Evolutionary conservation across 345 rosid genomes (phyloP).

Genomic region (Populus davidiana): DNA sequence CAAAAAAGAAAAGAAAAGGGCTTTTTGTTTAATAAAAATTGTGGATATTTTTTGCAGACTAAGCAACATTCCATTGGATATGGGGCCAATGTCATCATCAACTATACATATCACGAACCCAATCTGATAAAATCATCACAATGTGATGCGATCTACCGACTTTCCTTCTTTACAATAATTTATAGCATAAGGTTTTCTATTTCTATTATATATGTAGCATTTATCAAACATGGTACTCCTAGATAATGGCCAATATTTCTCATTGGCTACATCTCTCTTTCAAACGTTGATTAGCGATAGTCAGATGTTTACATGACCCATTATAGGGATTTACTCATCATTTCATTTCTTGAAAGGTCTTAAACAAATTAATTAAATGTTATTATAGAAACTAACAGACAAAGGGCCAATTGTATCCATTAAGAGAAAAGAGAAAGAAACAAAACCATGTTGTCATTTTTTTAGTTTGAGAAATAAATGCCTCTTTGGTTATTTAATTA

Average conservation of each 20-base stretch:
- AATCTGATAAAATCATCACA: constrained; percentile 56
- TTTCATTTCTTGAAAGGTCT: neutral
- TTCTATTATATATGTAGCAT: neutral
- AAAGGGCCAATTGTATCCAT: neutral
- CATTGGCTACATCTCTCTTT: constrained; percentile 12
- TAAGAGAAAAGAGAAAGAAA: neutral
- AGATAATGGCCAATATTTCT: neutral
- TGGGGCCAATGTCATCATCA: constrained; percentile 17
- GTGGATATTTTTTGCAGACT: neutral
- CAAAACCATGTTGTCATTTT: neutral
- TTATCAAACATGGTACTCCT: constrained; percentile 7
- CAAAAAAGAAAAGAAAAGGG: neutral
- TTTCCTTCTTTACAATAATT: constrained; percentile 13
- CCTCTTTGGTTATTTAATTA: too few relatives aligned
- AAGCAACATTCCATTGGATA: constrained; percentile 9
- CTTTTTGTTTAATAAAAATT: neutral
- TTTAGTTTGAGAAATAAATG: neutral
- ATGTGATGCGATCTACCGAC: constrained; percentile 73
- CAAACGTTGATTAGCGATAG: constrained; percentile 15
- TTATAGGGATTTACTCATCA: neutral
- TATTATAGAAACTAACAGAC: neutral
- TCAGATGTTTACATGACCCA: neutral
- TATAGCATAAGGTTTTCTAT: neutral
- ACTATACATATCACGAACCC: constrained; percentile 35
- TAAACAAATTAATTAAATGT: neutral